Evolutionary conservation across 768 basidiomycete genomes (phyloP), one percentile per base, ranked within the genome.

Genomic region (Tricholoma hemisulphureum): DNA sequence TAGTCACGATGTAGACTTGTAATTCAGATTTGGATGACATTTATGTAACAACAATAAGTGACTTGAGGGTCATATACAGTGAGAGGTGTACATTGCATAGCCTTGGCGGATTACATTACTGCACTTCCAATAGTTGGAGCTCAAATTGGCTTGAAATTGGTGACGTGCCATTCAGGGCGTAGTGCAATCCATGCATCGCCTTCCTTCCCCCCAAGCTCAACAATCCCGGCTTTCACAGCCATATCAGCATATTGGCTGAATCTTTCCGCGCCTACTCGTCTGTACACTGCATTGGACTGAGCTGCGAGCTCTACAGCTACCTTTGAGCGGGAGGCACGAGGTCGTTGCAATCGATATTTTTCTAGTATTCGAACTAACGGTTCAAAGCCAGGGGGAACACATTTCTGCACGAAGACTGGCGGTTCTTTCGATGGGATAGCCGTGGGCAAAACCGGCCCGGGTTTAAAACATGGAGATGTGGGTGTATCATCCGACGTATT

Each of bases 191-290:
- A 80, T 8, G 72, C 75, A 13, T 56, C 34, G 4, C 71, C 71
- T 24, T 69, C 73, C 41, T 37, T 43, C 3, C 78, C 80, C 26
- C 81, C 82, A 13, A 73, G 68, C 39, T 73, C 70, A 53, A 82
- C 61, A 28, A 83, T 68, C 21, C 71, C 74, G 13, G 61, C 67
- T 56, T 74, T 66, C 35, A 69, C 67, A 11, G 82, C 82, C 54
- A 74, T 58, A 8, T 58, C 61, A 11, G 71, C 52, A 59, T 83
- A 84, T 39, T 77, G 72, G 16, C 67, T 67, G 59, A 83, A 80
- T 23, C 65, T 74, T 6, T 71, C 26, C 4, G 75, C 77, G 1
- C 78, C 77, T 9, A 77, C 80, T 31, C 65, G 64, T 63, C 65
- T 62, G 53, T 81, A 82, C 2, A 75, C 65, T 10, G 1, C 39